Base-by-base conservation (phyloP, 176 grass and related monocot species). In the Carex pumila region DNA sequence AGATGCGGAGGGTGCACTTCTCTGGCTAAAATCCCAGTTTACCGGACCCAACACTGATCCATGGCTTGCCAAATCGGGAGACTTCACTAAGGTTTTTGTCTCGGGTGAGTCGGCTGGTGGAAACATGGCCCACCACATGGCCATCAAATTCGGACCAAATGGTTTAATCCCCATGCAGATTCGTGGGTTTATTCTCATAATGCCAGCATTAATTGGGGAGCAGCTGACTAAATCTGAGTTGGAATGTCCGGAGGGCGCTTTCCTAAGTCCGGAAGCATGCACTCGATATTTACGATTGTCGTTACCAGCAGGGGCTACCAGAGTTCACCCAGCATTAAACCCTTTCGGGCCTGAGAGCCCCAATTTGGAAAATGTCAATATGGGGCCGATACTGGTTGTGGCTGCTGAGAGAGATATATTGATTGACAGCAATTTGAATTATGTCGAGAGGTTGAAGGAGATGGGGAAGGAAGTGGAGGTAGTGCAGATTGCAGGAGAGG, bases 91-190 rank as follows among this genome's bases (percentile, higher is more conserved):
- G 17, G 83, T 89, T 18, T 89, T 89, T 57, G 6, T 89, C 45
- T 68, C 78, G 0, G 87, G 87, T 6, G 89, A 90, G 21, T 88
- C 88, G 0, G 85, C 86, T 21, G 91, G 91, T 19, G 91, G 91
- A 19, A 87, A 65, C 71, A 21, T 89, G 17, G 55, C 79, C 1
- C 90, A 92, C 82, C 87, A 92, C 64, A 19, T 92, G 54, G 90
- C 87, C 3, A 19, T 89, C 11, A 82, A 54, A 9, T 89, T 87
- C 32, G 79, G 87, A 82, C 34, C 74, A 36, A 34, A 58, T 31
- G 87, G 71, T 12, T 73, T 92, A 14, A 45, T 68, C 1, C 88
- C 85, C 1, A 32, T 92, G 14, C 80, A 66, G 32, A 71, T 92
- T 60, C 50, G 56, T 7, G 90, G 88, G 9, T 86, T 90, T 62